phyloP scores from a whole-genome alignment of 2,329 filamentous ascomycete species.

The Ophiocordyceps camponoti-saundersi region DNA sequence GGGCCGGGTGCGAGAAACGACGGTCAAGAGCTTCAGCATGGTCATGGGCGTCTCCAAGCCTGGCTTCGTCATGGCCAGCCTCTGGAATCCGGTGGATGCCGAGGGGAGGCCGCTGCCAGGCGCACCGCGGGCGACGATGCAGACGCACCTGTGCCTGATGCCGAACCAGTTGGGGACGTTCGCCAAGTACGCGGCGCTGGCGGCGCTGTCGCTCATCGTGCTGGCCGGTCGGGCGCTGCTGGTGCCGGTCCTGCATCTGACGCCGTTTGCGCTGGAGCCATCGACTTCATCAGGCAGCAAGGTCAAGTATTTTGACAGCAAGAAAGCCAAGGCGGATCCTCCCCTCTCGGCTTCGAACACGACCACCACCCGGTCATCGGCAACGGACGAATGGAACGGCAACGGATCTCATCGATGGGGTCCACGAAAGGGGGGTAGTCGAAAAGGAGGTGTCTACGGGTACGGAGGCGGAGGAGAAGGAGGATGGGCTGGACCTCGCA shows the following conservation, averaged over 20 bases:
- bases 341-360: constrained; percentile 3
- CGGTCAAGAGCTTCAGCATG: constrained; percentile 89
- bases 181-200: constrained; percentile 55
- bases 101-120: constrained; percentile 29
- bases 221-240: constrained; percentile 38
- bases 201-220: constrained; percentile 32
- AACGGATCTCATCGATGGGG: constrained; percentile 4
- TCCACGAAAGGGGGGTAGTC: constrained; percentile 9
- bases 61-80: constrained; percentile 71
- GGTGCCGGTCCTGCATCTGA: constrained; percentile 35
- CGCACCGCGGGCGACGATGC: constrained; percentile 42
- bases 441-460: constrained; percentile 16
- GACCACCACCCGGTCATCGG: background rate
- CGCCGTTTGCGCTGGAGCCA: constrained; percentile 34
- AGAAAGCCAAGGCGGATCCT: constrained; percentile 35
- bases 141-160: constrained; percentile 80
- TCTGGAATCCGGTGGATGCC: constrained; percentile 78
- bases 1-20: constrained; percentile 60
- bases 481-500: constrained; percentile 26
- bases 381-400: too few species aligned
- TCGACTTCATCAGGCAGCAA: too few species aligned
- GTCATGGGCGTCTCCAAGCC: constrained; percentile 86
- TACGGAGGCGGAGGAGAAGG: constrained; percentile 18
- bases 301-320: constrained; percentile 4
- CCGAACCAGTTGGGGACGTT: constrained; percentile 79